Conservation (phyloP, 2,329 filamentous ascomycete genomes). For the Pestalotiopsis sp. region DNA sequence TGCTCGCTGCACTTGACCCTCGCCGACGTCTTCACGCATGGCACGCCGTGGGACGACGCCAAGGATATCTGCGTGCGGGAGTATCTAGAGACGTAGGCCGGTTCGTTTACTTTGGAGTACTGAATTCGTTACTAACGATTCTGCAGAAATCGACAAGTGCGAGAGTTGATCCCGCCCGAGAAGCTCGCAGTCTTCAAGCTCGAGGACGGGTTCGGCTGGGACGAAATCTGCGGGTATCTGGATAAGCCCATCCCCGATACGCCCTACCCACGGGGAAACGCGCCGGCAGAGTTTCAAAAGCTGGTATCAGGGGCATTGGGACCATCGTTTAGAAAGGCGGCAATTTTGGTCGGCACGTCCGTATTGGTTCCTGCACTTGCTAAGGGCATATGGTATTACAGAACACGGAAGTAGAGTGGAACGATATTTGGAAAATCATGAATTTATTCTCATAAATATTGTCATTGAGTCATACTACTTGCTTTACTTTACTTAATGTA, state of each 20-base stretch:
- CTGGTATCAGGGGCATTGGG: slow-evolving; percentile 16
- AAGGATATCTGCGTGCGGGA: slow-evolving; percentile 16
- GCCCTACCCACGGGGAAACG: slow-evolving; percentile 33
- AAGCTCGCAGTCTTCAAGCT: slow-evolving; percentile 32
- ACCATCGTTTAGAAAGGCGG: slow-evolving; percentile 10
- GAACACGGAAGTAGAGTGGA: background rate
- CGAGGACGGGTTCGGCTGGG: slow-evolving; percentile 39
- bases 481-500: background rate
- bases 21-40: slow-evolving; percentile 17
- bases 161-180: slow-evolving; percentile 26
- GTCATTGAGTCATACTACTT: background rate
- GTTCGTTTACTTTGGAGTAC: too few relatives aligned
- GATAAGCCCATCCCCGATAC: slow-evolving; percentile 30
- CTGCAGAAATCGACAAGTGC: background rate
- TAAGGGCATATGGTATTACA: background rate
- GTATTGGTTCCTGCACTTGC: background rate
- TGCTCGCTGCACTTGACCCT: slow-evolving; percentile 19
- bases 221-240: slow-evolving; percentile 37
- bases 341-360: background rate
- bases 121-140: background rate
- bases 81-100: slow-evolving; percentile 13
- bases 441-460: background rate
- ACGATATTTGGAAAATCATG: background rate
- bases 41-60: slow-evolving; percentile 17
- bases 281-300: slow-evolving; percentile 28